Evolutionary conservation across 495 filamentous ascomycete species (phyloP).

Genomic region (Penicillium ucsense): DNA sequence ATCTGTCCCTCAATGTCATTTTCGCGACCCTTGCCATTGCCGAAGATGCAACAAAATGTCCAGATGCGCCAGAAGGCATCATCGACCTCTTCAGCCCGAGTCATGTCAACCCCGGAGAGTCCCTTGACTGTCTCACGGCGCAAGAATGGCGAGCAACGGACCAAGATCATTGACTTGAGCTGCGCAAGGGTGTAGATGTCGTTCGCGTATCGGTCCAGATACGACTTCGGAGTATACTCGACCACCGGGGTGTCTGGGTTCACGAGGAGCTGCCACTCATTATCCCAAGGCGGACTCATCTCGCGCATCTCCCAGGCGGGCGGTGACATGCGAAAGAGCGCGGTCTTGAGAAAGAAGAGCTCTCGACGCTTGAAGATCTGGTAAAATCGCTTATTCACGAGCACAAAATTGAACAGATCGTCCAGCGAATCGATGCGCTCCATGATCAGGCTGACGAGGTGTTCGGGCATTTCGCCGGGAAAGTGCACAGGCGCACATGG

Average conservation of each 20-base stretch:
- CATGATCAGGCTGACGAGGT: slow-evolving; percentile 43
- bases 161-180: slow-evolving; percentile 50
- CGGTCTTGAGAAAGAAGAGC: slow-evolving; percentile 43
- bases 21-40: slow-evolving; percentile 47
- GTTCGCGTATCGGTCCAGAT: slow-evolving; percentile 45
- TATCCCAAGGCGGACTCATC: slow-evolving; percentile 46
- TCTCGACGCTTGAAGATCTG: slow-evolving; percentile 52
- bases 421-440: slow-evolving; percentile 39
- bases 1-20: slow-evolving; percentile 54
- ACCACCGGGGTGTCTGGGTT: slow-evolving; percentile 41
- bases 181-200: slow-evolving; percentile 51
- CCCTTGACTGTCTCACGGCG: slow-evolving; percentile 48
- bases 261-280: slow-evolving; percentile 29
- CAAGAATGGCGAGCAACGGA: slow-evolving; percentile 48
- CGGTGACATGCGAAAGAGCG: slow-evolving; percentile 48
- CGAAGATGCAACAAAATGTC: slow-evolving; percentile 63
- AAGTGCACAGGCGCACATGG: slow-evolving; percentile 8
- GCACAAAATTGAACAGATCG: slow-evolving; percentile 48
- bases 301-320: slow-evolving; percentile 58
- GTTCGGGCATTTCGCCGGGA: slow-evolving; percentile 35
- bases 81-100: slow-evolving; percentile 46
- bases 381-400: slow-evolving; percentile 50
- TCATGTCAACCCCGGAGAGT: slow-evolving; percentile 40
- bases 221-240: slow-evolving; percentile 48
- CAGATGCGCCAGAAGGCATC: slow-evolving; percentile 61